These are phyloP conservation scores for Cardamine chenopodiifolia DNA, from an alignment of 345 rosid species.

Conservation along the genomic window DNA sequence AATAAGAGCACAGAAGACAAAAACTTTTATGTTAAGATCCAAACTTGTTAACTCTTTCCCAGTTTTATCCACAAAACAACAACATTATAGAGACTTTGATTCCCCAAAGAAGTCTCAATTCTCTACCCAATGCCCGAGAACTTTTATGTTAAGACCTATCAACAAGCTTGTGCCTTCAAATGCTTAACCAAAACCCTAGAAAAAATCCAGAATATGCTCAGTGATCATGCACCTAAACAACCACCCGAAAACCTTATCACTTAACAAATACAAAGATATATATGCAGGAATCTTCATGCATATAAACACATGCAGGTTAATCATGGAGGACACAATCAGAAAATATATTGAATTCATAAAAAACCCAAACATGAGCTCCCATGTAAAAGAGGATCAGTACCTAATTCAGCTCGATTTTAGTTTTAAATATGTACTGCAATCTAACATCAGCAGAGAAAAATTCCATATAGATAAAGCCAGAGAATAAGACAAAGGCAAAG, in stretches of 20 bases:
- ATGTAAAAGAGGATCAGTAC: not conserved
- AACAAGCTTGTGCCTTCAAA: not conserved
- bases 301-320: constrained; percentile 2
- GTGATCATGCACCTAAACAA: constrained; percentile 4
- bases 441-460: constrained; percentile 14
- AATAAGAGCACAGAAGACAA: constrained; percentile 23
- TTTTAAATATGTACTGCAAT: constrained; percentile 1
- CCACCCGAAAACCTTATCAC: not conserved
- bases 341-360: not conserved
- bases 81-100: constrained; percentile 7
- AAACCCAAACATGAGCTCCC: not conserved
- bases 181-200: constrained; percentile 2
- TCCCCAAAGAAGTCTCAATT: not conserved
- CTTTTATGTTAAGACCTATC: not conserved
- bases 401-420: constrained; percentile 12
- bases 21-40: not conserved
- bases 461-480: not conserved
- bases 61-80: constrained; percentile 7
- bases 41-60: not conserved
- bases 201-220: constrained; percentile 8
- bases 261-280: not conserved
- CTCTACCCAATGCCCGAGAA: not conserved
- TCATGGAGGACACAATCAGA: not conserved
- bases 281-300: not conserved
- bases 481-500: not conserved